Base-by-base conservation (phyloP, 2,329 filamentous ascomycete species). In the Cytospora piceicola region DNA sequence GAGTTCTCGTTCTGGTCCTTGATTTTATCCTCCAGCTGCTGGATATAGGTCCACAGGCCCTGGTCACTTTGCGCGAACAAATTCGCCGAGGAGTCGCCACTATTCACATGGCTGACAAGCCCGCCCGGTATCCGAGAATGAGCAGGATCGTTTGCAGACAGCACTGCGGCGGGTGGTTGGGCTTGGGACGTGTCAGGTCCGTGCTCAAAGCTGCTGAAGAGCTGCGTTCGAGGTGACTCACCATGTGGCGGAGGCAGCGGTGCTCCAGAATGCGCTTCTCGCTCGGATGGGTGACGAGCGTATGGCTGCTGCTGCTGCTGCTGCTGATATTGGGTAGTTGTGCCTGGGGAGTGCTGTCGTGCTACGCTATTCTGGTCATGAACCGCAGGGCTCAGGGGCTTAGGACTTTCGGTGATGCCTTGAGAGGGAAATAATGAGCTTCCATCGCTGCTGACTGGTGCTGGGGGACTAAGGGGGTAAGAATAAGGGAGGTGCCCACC, bases 371-470 rank as follows among this genome's bases (percentile, higher is more conserved):
- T 34, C 75, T 79, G 59, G 79, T 76, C 20, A 83, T 77, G 69
- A 87, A 89, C 81, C 24, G 82, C 72, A n/a, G 90, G 90, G 67
- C 89, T 93, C 51, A 96, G 81, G 4, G 93, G 90, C 74, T 94
- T 96, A 0, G 93, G 93, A 70, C 92, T 96, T 76, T 97, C 93
- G 3, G 91, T 95, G 80, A 96, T 91, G 66, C 81, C 85, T 62
- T 93, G 88, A 11, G 88, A 85, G 74, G 92, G 96, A 69, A 93
- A 84, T 22, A 84, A 85, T 56, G 81, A 80, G 66, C 80, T 82
- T 55, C 79, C 79, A 52, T 79, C 77, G 24, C n/a, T 29, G 14
- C 78, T 78, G 32, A 83, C 74, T 9, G 83, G 79, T 60, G 82
- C 71, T 17, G 82, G 83, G 3, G 82, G 27, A 14, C 27, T 24